Evolutionary conservation across 352 stramenopile species (phyloP), one percentile per base, ranked within the genome.

Genomic region (Phytophthora fragariaefolia): DNA sequence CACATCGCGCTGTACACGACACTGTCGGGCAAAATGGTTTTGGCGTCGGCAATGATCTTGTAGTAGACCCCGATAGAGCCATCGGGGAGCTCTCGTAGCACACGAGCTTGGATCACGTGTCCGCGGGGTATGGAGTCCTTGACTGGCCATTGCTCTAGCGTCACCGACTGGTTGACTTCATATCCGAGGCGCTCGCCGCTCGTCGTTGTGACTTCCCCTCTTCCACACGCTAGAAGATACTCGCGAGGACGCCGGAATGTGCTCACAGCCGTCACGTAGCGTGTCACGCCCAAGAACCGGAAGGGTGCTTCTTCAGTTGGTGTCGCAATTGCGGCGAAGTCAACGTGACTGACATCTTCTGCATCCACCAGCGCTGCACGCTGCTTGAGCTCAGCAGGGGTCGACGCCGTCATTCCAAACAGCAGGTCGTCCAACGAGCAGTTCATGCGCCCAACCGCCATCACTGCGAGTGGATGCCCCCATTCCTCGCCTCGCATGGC

Each of bases 61-160:
- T 45, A 45, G 36, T 45, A 45, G 36, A 45, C 36, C 6, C 36
- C 36, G 17, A 45, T 7, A 7, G 36, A 45, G 36, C 36, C 36
- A n/a, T 45, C 36, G 36, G 36, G 36, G 15, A 45, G 36, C 36
- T 45, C 36, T 45, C 36, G 36, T n/a, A 45, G 36, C 36, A 45
- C 36, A n/a, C 36, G 36, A 5, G 36, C 36, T 6, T 45, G 36
- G 36, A 45, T 45, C 36, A 45, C 18, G 15, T 45, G 17, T n/a
- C 36, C 36, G 36, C 36, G 36, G 36, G 7, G 17, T n/a, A 45
- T 9, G 18, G 36, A 45, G 6, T 45, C 36, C 12, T n/a, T n/a
- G 13, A 45, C 36, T 20, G 36, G 17, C 36, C 36, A 45, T 18
- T 45, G 36, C 18, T 45, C 36, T 9, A 45, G 36, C 36, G 36